Conservation (phyloP, 331 rosid species). For the Quercus lobata region DNA sequence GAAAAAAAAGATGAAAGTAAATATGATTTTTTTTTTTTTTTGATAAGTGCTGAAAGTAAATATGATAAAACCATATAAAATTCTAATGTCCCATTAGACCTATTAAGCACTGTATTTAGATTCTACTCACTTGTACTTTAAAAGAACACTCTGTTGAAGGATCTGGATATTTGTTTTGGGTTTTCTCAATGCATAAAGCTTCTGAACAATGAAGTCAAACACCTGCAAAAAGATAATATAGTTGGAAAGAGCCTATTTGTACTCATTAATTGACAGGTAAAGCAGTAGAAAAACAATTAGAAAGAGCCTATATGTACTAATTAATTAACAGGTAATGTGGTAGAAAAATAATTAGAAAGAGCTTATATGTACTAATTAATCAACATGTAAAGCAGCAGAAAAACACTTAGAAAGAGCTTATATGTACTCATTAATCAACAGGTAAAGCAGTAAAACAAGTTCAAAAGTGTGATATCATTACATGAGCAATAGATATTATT, state of each 20-base stretch:
- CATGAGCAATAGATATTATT: not conserved
- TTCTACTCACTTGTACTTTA: constrained; percentile 86
- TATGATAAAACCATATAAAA: not conserved
- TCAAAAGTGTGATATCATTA: not conserved
- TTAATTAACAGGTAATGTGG: no score
- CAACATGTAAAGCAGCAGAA: no score
- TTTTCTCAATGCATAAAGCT: constrained; percentile 89
- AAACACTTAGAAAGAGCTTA: not conserved
- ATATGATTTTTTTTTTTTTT: no score
- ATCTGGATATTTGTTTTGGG: constrained; percentile 98
- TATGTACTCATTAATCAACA: not conserved
- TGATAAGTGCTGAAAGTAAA: no score
- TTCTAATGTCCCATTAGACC: not conserved
- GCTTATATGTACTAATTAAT: no score
- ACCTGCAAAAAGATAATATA: constrained; percentile 53
- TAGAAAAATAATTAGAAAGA: no score
- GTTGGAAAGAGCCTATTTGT: not conserved
- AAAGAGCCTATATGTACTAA: no score
- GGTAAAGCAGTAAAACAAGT: not conserved
- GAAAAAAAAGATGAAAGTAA: not conserved
- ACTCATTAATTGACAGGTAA: not conserved
- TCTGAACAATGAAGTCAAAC: constrained; percentile 92
- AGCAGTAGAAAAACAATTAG: no score
- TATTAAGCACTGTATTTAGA: not conserved
- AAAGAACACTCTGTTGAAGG: constrained; percentile 92